Conservation (phyloP, 2,329 filamentous ascomycete species). For the Cladobotryum protrusum region DNA sequence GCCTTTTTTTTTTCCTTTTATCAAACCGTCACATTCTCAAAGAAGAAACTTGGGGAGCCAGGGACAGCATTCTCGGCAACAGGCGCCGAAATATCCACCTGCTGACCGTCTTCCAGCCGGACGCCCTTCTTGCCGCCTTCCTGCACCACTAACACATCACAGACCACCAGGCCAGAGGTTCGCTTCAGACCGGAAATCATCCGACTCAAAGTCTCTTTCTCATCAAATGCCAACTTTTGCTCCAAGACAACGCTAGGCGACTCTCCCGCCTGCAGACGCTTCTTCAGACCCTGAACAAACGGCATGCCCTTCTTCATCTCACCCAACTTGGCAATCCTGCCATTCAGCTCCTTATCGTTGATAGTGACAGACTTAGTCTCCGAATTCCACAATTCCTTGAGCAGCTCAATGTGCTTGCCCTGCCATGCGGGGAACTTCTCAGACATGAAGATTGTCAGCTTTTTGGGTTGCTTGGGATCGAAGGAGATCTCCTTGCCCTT, state of each 20-base stretch:
- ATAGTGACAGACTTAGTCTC: conserved; percentile 48
- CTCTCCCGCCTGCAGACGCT: conserved; percentile 67
- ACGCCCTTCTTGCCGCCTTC: conserved; percentile 62
- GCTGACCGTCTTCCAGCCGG: conserved; percentile 45
- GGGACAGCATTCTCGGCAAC: conserved; percentile 71
- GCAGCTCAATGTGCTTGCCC: conserved; percentile 76
- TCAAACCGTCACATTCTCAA: conserved; percentile 65
- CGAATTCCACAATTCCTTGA: conserved; percentile 64
- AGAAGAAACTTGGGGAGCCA: conserved; percentile 73
- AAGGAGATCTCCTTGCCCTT: conserved; percentile 85
- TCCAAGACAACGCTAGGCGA: conserved; percentile 64
- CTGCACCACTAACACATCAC: conserved; percentile 66
- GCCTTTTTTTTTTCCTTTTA: neutral
- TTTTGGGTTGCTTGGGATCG: conserved; percentile 88
- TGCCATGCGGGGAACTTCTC: conserved; percentile 85
- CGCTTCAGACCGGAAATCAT: conserved; percentile 78
- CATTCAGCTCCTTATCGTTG: conserved; percentile 76
- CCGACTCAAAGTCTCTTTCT: conserved; percentile 65
- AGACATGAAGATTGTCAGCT: conserved; percentile 78
- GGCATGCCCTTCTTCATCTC: conserved; percentile 99
- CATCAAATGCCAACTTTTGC: conserved; percentile 80
- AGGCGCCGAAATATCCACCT: conserved; percentile 51
- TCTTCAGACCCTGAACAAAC: conserved; percentile 85
- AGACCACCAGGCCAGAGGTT: conserved; percentile 60
- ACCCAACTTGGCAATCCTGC: conserved; percentile 71